Percentiles rank a stretch among this genome's conserved stretches.
These are phyloP conservation scores for Hypoxylon sp. DNA, from an alignment of 2,329 filamentous ascomycete genomes.

Conservation along the genomic window DNA sequence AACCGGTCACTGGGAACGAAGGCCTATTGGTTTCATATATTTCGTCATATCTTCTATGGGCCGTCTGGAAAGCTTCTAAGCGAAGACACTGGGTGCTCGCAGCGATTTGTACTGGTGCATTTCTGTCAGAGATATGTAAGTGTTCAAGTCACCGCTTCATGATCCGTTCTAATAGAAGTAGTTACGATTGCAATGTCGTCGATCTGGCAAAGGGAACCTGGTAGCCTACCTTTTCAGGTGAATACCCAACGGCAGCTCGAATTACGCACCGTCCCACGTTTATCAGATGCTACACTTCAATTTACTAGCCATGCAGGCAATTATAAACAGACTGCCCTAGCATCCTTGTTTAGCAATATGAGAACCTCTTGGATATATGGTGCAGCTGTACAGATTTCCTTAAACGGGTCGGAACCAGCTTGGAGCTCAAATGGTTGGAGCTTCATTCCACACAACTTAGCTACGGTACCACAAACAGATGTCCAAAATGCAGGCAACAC, in stretches of 20 bases:
- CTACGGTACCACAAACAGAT: background rate
- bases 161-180: constrained; percentile 7
- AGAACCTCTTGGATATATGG: constrained; percentile 41
- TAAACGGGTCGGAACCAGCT: constrained; percentile 32
- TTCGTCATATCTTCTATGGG: constrained; percentile 35
- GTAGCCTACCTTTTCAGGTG: constrained; percentile 16
- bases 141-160: background rate
- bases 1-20: constrained; percentile 21
- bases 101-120: constrained; percentile 26
- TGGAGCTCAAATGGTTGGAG: constrained; percentile 39
- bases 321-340: constrained; percentile 19
- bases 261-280: constrained; percentile 24
- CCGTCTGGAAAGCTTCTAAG: constrained; percentile 29
- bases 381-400: constrained; percentile 26
- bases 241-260: constrained; percentile 21
- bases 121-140: constrained; percentile 37
- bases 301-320: constrained; percentile 16
- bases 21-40: constrained; percentile 32
- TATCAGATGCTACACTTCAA: constrained; percentile 19
- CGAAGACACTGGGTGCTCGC: constrained; percentile 31
- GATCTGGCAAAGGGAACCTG: constrained; percentile 26
- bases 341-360: constrained; percentile 25
- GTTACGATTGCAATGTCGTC: constrained; percentile 41
- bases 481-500: constrained; percentile 24
- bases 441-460: constrained; percentile 31